Base-by-base conservation (phyloP, 2,329 filamentous ascomycete species). In the Xylaria sp. region DNA sequence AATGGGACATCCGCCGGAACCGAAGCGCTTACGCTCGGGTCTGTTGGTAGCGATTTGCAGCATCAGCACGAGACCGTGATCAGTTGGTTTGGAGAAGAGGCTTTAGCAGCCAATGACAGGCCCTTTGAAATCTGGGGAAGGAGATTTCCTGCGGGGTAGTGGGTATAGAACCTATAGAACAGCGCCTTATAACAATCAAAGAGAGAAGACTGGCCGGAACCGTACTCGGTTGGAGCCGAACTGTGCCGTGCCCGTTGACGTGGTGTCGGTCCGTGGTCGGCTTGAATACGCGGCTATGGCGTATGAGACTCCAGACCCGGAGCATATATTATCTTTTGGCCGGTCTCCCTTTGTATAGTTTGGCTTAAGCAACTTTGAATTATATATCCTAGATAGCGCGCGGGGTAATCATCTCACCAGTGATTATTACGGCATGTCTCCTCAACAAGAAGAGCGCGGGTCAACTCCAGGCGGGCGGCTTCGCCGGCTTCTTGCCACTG, bases 401-500 rank as follows among this genome's bases (percentile, higher is more conserved):
- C n/a, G 20, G 15, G n/a, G n/a, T 29, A 47, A 38, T 1, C 17
- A 29, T n/a, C 27, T 9, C n/a, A 31, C 45, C 6, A 25, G 6
- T 29, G 7, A 11, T 20, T 36, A 10, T 22, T 9, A 33, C 15
- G 33, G 9, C n/a, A 63, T 63, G 61, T 57, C 61, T 33, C 11
- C 17, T 17, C 51, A 51, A 56, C 50, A 56, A 36, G 13, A 56
- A 36, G 13, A 47, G 31, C 53, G 6, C 22, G n/a, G 38, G 20
- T 33, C 49, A 36, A 33, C 61, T 0, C 42, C 62, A 27, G 51
- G 45, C 50, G 74, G 77, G 13, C 77, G 75, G 62, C 79, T 84
- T 33, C 79, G 81, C 29, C 71, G 77, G 38, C 77, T 79, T 38
- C 73, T 85, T 20, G 71, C 75, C 0, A 76, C 58, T 11, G 63